Evolutionary conservation across 2,329 filamentous ascomycete species (phyloP).

Genomic region (Decorospora gaudefroyi): DNA sequence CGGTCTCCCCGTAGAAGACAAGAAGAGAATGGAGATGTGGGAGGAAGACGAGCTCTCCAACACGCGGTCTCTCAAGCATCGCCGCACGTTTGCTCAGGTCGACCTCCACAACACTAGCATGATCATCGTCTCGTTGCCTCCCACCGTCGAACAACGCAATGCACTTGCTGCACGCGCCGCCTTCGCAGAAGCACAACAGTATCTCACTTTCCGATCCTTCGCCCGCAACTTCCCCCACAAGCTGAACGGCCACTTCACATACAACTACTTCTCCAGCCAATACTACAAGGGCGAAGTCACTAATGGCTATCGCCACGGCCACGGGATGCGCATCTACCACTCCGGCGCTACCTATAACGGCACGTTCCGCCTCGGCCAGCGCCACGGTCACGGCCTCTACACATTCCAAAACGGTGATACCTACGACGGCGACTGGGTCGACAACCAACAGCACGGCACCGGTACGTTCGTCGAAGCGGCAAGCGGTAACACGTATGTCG

Average conservation of each 20-base stretch:
- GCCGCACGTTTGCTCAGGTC: conserved; percentile 41
- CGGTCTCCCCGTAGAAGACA: conserved; percentile 36
- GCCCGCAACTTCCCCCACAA: conserved; percentile 52
- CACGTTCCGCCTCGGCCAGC: conserved; percentile 57
- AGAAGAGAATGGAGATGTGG: conserved; percentile 55
- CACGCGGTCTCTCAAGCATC: conserved; percentile 35
- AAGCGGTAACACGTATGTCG: conserved; percentile 64
- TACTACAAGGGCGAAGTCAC: conserved; percentile 60
- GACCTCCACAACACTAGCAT: conserved; percentile 41
- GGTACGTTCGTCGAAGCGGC: conserved; percentile 61
- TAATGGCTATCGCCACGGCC: conserved; percentile 57
- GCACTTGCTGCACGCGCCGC: conserved; percentile 40
- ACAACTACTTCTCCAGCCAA: conserved; percentile 60
- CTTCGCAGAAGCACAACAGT: conserved; percentile 47
- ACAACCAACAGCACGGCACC: conserved; percentile 66
- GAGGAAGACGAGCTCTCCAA: conserved; percentile 51
- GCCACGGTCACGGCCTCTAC: conserved; percentile 62
- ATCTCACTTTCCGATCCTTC: conserved; percentile 50
- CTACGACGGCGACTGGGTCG: conserved; percentile 61
- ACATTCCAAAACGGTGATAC: conserved; percentile 68
- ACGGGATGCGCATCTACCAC: conserved; percentile 59
- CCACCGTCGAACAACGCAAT: conserved; percentile 36
- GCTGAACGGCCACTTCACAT: conserved; percentile 53
- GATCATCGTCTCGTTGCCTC: conserved; percentile 39
- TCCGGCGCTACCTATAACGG: conserved; percentile 62